A percentile compares a stretch with the other conserved stretches of the same genome.
phyloP scores from a whole-genome alignment of 352 stramenopile species.

The Phytophthora podocarpi region DNA sequence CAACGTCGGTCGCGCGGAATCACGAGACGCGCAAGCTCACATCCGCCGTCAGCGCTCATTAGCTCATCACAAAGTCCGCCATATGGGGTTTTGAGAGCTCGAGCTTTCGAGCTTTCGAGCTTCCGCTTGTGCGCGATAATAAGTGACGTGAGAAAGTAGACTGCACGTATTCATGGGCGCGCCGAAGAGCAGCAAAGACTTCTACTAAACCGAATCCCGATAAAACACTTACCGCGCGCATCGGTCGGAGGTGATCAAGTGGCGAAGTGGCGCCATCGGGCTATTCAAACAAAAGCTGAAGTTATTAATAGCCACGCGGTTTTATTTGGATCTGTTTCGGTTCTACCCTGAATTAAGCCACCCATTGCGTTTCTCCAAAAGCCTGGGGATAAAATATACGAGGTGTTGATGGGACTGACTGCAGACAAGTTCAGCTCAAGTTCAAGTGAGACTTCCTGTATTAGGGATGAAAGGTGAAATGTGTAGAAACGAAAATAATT shows the following conservation, averaged over 20 bases:
- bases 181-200: too few relatives aligned
- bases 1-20: conserved; percentile 14
- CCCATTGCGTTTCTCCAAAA: conserved; percentile 11
- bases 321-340: neutral
- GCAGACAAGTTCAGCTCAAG: neutral
- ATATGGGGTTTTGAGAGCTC: too few relatives aligned
- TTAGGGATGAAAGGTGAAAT: neutral
- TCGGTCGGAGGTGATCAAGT: neutral
- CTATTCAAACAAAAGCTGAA: conserved; percentile 22
- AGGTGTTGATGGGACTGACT: neutral
- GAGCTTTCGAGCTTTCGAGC: too few relatives aligned
- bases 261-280: conserved; percentile 4
- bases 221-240: conserved; percentile 8
- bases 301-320: too few relatives aligned
- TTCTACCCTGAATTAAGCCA: conserved; percentile 17
- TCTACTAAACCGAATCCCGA: too few relatives aligned
- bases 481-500: neutral
- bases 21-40: conserved; percentile 28
- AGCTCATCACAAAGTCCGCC: too few relatives aligned
- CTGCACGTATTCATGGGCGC: too few relatives aligned
- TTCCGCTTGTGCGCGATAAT: too few relatives aligned
- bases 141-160: too few relatives aligned
- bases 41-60: too few relatives aligned
- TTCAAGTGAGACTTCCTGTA: conserved; percentile 1
- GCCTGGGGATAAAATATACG: neutral